These are phyloP conservation scores for Plasmodium coatneyi DNA, from an alignment of 169 alveolate genomes.

Conservation along the genomic window DNA sequence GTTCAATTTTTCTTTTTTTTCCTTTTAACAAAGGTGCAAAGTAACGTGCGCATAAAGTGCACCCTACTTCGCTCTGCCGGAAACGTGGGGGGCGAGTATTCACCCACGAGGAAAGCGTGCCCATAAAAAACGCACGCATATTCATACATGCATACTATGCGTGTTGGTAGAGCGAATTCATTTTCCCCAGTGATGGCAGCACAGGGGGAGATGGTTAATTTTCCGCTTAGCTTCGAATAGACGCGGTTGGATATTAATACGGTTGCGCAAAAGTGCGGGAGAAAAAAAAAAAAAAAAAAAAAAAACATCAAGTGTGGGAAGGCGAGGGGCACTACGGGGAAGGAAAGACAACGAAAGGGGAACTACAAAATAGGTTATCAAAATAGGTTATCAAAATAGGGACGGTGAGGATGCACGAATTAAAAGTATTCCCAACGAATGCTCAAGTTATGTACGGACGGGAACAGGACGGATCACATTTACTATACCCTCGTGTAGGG, in stretches of 20 bases:
- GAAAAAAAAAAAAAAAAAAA: background rate
- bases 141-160: background rate
- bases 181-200: background rate
- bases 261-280: background rate
- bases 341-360: background rate
- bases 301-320: background rate
- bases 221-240: background rate
- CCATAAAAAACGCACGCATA: background rate
- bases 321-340: background rate
- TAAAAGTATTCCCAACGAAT: background rate
- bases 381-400: background rate
- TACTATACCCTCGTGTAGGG: background rate
- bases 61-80: background rate
- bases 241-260: background rate
- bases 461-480: background rate
- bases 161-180: background rate
- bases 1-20: background rate
- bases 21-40: background rate
- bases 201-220: background rate
- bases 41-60: constrained; percentile 74
- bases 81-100: background rate
- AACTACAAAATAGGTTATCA: background rate
- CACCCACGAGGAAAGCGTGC: background rate
- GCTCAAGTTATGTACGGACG: background rate
- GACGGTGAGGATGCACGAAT: background rate